Conservation (phyloP, 805 yeast genomes). For the Ogataea pini region DNA sequence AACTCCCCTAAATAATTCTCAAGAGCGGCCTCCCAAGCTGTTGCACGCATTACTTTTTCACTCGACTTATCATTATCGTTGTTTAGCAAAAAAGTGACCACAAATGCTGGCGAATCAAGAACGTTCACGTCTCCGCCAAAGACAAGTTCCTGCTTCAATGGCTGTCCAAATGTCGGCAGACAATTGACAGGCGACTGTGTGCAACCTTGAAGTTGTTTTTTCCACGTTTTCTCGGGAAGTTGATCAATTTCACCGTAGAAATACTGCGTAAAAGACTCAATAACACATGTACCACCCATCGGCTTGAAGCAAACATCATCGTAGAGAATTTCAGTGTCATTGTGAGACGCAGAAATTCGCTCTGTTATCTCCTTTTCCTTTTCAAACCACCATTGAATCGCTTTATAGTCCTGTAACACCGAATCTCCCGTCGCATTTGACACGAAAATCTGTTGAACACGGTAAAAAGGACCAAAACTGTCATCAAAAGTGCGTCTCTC, state of each 20-base stretch:
- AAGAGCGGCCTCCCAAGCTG: constrained; percentile 72
- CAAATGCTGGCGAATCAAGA: constrained; percentile 67
- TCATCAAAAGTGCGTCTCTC: constrained; percentile 73
- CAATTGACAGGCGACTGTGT: constrained; percentile 84
- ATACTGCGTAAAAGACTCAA: constrained; percentile 88
- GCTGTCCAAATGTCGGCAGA: constrained; percentile 88
- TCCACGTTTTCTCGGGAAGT: constrained; percentile 59
- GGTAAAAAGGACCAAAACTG: constrained; percentile 87
- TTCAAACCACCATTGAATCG: constrained; percentile 86
- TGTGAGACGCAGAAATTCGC: not conserved
- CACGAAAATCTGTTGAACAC: constrained; percentile 81
- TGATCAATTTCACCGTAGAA: constrained; percentile 62
- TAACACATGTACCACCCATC: constrained; percentile 71
- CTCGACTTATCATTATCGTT: constrained; percentile 50
- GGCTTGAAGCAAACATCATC: constrained; percentile 85
- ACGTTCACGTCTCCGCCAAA: constrained; percentile 63
- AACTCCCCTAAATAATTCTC: constrained; percentile 54
- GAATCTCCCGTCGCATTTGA: constrained; percentile 70
- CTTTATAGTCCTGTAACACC: constrained; percentile 58
- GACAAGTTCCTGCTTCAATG: constrained; percentile 67
- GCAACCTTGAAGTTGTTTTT: constrained; percentile 54
- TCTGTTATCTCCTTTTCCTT: constrained; percentile 56
- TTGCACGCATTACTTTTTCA: constrained; percentile 40
- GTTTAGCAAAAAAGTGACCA: constrained; percentile 69
- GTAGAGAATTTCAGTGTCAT: constrained; percentile 34